Evolutionary conservation across 495 filamentous ascomycete genomes (phyloP).

Genomic region (Aspergillus hancockii): DNA sequence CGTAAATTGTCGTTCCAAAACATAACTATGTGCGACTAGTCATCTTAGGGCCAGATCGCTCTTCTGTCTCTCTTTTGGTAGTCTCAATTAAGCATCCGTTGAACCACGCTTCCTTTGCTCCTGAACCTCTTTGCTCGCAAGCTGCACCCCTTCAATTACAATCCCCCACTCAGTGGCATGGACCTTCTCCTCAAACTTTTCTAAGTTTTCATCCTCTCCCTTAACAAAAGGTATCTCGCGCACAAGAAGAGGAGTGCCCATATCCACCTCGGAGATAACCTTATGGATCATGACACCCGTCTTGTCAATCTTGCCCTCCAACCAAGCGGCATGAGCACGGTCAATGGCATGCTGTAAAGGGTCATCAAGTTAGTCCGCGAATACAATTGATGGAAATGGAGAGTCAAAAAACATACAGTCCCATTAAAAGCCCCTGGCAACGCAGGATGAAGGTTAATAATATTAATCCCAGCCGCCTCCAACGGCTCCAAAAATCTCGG

Average conservation of each 20-base stretch:
- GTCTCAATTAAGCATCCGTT: not conserved
- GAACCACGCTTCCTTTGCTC: conserved; percentile 26
- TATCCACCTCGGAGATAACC: conserved; percentile 82
- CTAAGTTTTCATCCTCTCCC: conserved; percentile 60
- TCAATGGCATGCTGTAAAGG: conserved; percentile 62
- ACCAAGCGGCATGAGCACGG: conserved; percentile 73
- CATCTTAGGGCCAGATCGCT: not conserved
- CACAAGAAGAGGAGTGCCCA: conserved; percentile 72
- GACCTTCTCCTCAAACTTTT: conserved; percentile 68
- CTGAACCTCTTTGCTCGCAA: conserved; percentile 52
- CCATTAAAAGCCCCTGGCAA: conserved; percentile 77
- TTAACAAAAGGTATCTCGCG: conserved; percentile 68
- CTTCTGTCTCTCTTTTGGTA: not conserved
- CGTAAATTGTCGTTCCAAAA: not conserved
- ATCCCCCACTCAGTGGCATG: conserved; percentile 69
- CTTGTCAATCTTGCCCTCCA: conserved; percentile 68
- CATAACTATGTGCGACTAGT: not conserved
- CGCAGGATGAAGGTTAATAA: conserved; percentile 89
- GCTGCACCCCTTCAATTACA: conserved; percentile 66
- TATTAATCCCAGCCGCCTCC: conserved; percentile 55
- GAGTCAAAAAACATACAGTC: conserved; percentile 49
- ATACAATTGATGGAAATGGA: no score
- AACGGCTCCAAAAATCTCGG: conserved; percentile 67
- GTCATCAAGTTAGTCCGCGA: conserved; percentile 10
- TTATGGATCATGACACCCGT: conserved; percentile 96